Conservation (phyloP, 2,329 filamentous ascomycete species). For the Chaetomiaceae sp. region DNA sequence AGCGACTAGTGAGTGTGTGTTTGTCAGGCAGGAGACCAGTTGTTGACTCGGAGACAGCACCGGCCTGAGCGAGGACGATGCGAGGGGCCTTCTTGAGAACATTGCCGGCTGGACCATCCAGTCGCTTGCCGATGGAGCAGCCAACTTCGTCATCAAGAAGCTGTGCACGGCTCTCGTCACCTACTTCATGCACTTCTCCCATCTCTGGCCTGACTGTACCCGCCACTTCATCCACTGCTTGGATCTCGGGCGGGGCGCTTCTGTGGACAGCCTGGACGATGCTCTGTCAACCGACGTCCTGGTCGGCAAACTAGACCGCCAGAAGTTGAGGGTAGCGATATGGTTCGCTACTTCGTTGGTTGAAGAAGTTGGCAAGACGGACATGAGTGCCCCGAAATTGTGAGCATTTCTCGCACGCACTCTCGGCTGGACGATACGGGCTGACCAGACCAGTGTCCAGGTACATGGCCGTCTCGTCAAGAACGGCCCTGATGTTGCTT, state of each 20-base stretch:
- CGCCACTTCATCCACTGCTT: slow-evolving; percentile 60
- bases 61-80: slow-evolving; percentile 53
- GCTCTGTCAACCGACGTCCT: slow-evolving; percentile 42
- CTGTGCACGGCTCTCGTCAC: slow-evolving; percentile 72
- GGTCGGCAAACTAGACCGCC: slow-evolving; percentile 42
- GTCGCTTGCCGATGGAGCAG: slow-evolving; percentile 48
- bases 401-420: slow-evolving; percentile 30
- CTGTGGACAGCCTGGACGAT: slow-evolving; percentile 45
- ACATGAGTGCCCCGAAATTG: slow-evolving; percentile 57
- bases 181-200: slow-evolving; percentile 68
- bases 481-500: slow-evolving; percentile 39
- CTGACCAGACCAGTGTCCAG: slow-evolving; percentile 30
- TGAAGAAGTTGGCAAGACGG: slow-evolving; percentile 64
- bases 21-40: no score
- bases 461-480: slow-evolving; percentile 39
- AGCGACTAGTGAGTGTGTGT: neutral
- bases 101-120: slow-evolving; percentile 60
- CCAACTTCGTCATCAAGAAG: slow-evolving; percentile 64
- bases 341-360: slow-evolving; percentile 63
- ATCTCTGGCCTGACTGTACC: slow-evolving; percentile 62
- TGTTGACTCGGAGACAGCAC: slow-evolving; percentile 34
- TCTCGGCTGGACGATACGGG: no score
- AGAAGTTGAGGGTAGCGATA: slow-evolving; percentile 53
- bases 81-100: slow-evolving; percentile 54
- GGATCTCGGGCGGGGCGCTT: slow-evolving; percentile 41